Evolutionary conservation across 768 basidiomycete genomes (phyloP).

Genomic region (Floccularia luteovirens): DNA sequence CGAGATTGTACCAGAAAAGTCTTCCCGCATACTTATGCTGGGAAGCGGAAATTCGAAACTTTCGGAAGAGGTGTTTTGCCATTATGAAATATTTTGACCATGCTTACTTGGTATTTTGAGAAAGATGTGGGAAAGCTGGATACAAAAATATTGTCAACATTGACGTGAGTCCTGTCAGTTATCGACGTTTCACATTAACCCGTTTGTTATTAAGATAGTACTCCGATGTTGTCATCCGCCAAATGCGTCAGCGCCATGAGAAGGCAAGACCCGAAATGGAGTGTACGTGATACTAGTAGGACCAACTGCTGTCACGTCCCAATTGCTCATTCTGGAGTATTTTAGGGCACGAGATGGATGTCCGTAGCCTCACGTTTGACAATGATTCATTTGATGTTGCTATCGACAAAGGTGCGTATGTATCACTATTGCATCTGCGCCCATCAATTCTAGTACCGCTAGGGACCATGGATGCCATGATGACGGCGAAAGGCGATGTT

Average conservation of each 20-base stretch:
- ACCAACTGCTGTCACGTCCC: neutral
- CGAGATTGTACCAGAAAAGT: constrained; percentile 54
- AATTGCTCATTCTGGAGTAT: neutral
- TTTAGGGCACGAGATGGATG: constrained; percentile 81
- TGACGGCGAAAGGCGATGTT: constrained; percentile 75
- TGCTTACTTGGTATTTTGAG: neutral
- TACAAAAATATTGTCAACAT: constrained; percentile 75
- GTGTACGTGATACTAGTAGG: constrained; percentile 34
- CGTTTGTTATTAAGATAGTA: constrained; percentile 37
- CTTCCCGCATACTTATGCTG: constrained; percentile 64
- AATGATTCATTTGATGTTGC: constrained; percentile 65
- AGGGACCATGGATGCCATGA: constrained; percentile 87
- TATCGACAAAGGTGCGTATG: constrained; percentile 63
- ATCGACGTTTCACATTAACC: neutral
- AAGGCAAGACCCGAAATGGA: constrained; percentile 55
- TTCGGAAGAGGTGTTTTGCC: constrained; percentile 58
- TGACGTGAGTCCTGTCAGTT: constrained; percentile 42
- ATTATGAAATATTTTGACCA: neutral
- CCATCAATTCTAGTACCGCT: neutral
- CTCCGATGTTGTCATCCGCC: constrained; percentile 64
- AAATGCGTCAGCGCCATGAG: constrained; percentile 56
- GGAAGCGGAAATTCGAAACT: constrained; percentile 81
- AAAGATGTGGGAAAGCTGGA: constrained; percentile 90
- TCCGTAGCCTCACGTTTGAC: constrained; percentile 58
- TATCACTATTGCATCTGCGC: no score